Conservation (phyloP, 2,329 filamentous ascomycete genomes). For the Boeremia lycopersici region DNA sequence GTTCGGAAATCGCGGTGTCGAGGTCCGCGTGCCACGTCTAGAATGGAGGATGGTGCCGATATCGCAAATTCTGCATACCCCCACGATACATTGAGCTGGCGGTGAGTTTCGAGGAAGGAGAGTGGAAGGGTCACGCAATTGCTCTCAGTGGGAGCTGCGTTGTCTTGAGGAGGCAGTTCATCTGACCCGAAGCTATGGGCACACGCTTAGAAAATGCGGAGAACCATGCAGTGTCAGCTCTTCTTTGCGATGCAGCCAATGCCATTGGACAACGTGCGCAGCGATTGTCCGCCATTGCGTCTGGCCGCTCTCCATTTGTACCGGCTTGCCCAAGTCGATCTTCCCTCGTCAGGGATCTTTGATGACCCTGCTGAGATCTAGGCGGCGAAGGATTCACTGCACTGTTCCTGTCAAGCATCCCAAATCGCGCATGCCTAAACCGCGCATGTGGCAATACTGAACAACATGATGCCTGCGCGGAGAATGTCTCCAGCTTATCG, state of each 20-base stretch:
- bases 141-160: slow-evolving; percentile 3
- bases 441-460: slow-evolving; percentile 6
- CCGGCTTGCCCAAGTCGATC: slow-evolving; percentile 7
- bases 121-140: neutral
- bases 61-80: neutral
- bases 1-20: slow-evolving; percentile 1
- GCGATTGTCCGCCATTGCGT: slow-evolving; percentile 2
- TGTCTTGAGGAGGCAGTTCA: slow-evolving; percentile 8
- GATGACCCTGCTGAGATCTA: slow-evolving; percentile 5
- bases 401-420: slow-evolving; percentile 5
- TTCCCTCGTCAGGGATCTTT: neutral
- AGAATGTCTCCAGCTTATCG: slow-evolving; percentile 8
- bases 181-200: slow-evolving; percentile 19
- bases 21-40: slow-evolving; percentile 13
- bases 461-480: neutral
- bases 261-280: slow-evolving; percentile 9
- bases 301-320: slow-evolving; percentile 3
- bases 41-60: slow-evolving; percentile 5
- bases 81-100: neutral
- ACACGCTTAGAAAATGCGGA: slow-evolving; percentile 12
- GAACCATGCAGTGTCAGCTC: slow-evolving; percentile 14
- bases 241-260: neutral
- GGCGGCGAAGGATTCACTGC: neutral
- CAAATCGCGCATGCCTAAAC: slow-evolving; percentile 10
- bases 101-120: neutral